Evolutionary conservation across 306 rosid species (phyloP), one percentile per base, ranked within the genome.

Genomic region (Rosa multiflora): DNA sequence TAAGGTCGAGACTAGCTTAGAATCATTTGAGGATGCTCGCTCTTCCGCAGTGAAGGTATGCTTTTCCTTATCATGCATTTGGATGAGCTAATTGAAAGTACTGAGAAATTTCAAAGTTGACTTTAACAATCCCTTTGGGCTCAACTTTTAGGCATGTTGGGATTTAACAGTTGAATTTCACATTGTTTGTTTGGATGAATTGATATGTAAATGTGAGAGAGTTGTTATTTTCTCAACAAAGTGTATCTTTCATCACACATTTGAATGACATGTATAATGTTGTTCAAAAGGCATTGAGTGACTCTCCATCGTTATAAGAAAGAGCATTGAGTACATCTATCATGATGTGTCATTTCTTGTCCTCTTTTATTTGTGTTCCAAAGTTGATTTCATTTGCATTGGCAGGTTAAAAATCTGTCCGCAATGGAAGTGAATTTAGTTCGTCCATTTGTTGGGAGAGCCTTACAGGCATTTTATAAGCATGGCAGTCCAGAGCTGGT

Each of bases 361-460:
- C 47, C 21, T 37, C 62, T 73, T 67, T 48, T n/a, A 13, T 42
- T 80, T 64, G 26, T 49, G 67, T 53, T 72, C 15, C 51, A 4
- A 17, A 75, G 83, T 72, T 64, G 37, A 70, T 61, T 64, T 82
- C 68, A 58, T 67, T 56, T 81, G 78, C 76, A 43, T 44, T 63
- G 77, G 81, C 90, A 95, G 99, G 93, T 91, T 12, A 92, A 91
- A 76, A 91, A 95, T 78, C 90, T 92, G 59, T 93, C 99, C 4
- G 98, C 98, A 14, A 95, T 93, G 99, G 99, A 95, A 86, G 99
- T 95, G 78, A 95, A 95, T 83, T 86, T 95, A 76, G 96, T 93
- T 81, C 96, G 98, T 23, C 99, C 99, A 61, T 95, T 95, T 79
- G 89, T 95, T 20, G 89, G 97, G 70, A 90, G 96, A 91, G 92